These are phyloP conservation scores for Hymenoscyphus infarciens DNA, from an alignment of 2,329 filamentous ascomycete species.

Conservation along the genomic window DNA sequence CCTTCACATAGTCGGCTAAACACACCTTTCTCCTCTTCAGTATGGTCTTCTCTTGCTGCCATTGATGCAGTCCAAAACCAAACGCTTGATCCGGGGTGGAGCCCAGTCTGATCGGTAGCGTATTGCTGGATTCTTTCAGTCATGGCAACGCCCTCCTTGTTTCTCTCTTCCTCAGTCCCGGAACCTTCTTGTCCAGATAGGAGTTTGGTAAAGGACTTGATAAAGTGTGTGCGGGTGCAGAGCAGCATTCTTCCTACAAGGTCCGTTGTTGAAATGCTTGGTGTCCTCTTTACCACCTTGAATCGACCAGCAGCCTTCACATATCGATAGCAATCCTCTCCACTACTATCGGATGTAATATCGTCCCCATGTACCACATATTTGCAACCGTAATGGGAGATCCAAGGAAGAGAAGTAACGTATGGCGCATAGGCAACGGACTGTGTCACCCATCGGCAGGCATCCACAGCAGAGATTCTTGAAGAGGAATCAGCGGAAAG, in stretches of 20 bases:
- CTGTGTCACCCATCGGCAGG: constrained; percentile 89
- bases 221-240: constrained; percentile 92
- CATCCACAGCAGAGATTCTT: constrained; percentile 84
- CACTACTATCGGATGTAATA: constrained; percentile 89
- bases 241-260: constrained; percentile 97
- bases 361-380: constrained; percentile 97
- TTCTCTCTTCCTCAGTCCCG: constrained; percentile 65
- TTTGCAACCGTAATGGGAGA: constrained; percentile 89
- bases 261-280: constrained; percentile 94
- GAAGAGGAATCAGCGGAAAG: constrained; percentile 31
- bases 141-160: constrained; percentile 64
- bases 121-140: constrained; percentile 76
- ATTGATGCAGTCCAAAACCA: constrained; percentile 72
- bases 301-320: constrained; percentile 93
- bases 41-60: constrained; percentile 34
- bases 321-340: constrained; percentile 96
- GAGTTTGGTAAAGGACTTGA: constrained; percentile 69
- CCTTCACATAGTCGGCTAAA: constrained; percentile 70
- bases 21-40: constrained; percentile 56
- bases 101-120: constrained; percentile 79
- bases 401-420: constrained; percentile 90
- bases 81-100: constrained; percentile 74
- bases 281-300: constrained; percentile 94
- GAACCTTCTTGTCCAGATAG: constrained; percentile 70
- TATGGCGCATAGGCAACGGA: constrained; percentile 86